Evolutionary conservation across 2,329 filamentous ascomycete genomes (phyloP), one percentile per base, ranked within the genome.

Genomic region (Thermothelomyces thermophilus): DNA sequence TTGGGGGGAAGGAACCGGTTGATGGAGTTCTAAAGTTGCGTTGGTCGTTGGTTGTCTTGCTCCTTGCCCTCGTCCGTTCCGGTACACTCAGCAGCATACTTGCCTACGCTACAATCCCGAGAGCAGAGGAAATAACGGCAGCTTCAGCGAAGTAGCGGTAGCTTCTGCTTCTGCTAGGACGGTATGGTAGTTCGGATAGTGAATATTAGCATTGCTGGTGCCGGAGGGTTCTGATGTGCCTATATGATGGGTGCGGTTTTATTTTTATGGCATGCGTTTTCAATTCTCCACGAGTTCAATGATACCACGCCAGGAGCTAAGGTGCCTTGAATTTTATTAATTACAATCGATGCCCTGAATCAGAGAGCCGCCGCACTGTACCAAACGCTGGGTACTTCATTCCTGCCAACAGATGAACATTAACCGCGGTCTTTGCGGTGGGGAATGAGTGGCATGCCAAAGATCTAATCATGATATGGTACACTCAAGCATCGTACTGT

Each of bases 401-500:
- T 26, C 9, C 9, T 9, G 24, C 9, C 24, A 26, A 9, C 24
- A 26, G 5, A 5, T 26, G 24, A 26, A 26, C 5, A 5, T 5
- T 16, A 19, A 22, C 26, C 19, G 19, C 44, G n/a, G 11, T 24
- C 13, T 13, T 6, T 19, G 4, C 28, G 8, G 17, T 5, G 11
- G 13, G 4, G 20, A 16, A 22, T 33, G 28, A 42, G 28, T 17
- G 17, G 19, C 14, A 39, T 22, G 24, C 26, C 41, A 14, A n/a
- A 10, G 6, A 30, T 36, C 22, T 46, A 30, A n/a, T 17, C 17
- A 16, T 19, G 19, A 26, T 48, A 41, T 48, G 30, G 45, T 35
- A 48, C 30, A 49, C 30, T 41, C 24, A 43, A 28, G 5, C 41
- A 51, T n/a, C 34, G 28, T 47, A 54, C 41, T 19, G 30, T 22